phyloP scores from a whole-genome alignment of 2,329 filamentous ascomycete species.

The Exserohilum turcica region DNA sequence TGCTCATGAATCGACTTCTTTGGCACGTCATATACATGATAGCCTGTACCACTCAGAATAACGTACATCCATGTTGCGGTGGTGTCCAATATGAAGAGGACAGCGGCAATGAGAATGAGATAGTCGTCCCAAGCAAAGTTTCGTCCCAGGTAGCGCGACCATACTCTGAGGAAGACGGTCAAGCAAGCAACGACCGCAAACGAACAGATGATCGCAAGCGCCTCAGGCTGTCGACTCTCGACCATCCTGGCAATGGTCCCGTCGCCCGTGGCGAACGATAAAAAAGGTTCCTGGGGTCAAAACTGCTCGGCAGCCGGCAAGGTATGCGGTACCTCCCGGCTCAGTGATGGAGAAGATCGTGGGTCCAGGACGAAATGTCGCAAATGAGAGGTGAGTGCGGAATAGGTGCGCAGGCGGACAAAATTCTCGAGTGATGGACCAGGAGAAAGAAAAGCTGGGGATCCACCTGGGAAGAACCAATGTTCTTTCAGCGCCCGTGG shows the following conservation, averaged over 20 bases:
- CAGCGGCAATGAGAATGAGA: constrained; percentile 34
- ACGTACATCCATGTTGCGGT: constrained; percentile 35
- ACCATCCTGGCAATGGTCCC: constrained; percentile 21
- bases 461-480: constrained; percentile 1
- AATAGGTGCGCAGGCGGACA: constrained; percentile 1
- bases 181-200: constrained; percentile 37
- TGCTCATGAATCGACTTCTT: constrained; percentile 37
- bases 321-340: neutral
- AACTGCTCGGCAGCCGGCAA: neutral
- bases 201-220: constrained; percentile 32
- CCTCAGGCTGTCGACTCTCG: constrained; percentile 35
- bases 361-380: constrained; percentile 6
- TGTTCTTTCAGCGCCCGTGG: neutral
- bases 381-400: constrained; percentile 6
- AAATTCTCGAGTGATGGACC: constrained; percentile 1
- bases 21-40: constrained; percentile 38
- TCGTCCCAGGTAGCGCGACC: constrained; percentile 36
- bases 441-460: neutral
- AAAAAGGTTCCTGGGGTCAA: neutral
- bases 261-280: constrained; percentile 1
- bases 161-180: constrained; percentile 34
- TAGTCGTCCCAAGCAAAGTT: constrained; percentile 45
- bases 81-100: constrained; percentile 32
- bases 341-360: constrained; percentile 4
- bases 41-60: constrained; percentile 41